Base-by-base conservation (phyloP, 2,329 filamentous ascomycete genomes). In the Escovopsis sp. region DNA sequence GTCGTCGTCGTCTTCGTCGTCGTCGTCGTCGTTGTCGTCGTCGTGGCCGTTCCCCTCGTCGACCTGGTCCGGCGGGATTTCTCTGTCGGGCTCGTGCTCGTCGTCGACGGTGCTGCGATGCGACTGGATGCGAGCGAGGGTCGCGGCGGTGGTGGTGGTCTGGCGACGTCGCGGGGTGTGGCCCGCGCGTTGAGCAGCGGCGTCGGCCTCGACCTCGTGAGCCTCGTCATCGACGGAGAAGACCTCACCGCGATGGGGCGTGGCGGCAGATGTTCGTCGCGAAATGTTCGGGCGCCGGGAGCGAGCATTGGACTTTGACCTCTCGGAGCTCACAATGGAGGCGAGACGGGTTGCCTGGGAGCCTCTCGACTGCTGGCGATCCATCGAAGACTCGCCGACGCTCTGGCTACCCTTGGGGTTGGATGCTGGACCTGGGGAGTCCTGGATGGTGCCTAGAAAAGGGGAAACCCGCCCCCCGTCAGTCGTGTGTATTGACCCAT, bases 181-280 rank as follows among this genome's bases (percentile, higher is more conserved):
- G 19, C 51, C 51, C 7, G 58, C 60, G 44, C 74, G 66, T 50
- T 71, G 66, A 46, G 60, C 66, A 37, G 63, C 63, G 47, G 72
- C 64, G 54, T 87, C 83, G 47, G 76, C 75, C 55, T 85, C 80
- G 18, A 94, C 77, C 60, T 95, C 89, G 49, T 77, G 72, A 23
- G 79, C 69, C 55, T 86, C 87, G 59, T 96, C 89, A 57, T 96
- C 88, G 39, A 85, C 85, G 0, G 88, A 95, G 63, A 94, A 96
- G 46, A 89, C 72, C 48, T 84, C 83, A 28, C 88, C 85, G 42
- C 85, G 81, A 57, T 89, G 77, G 3, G 86, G 87, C 35, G 77
- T 77, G 44, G 75, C 84, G 23, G 85, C 86, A 2, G 85, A 89
- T 45, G 80, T 70, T 47, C 86, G 80, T 51, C 85, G 80, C 45